Base-by-base conservation (phyloP, 106 monocot genomes). In the Gastrodia elata region DNA sequence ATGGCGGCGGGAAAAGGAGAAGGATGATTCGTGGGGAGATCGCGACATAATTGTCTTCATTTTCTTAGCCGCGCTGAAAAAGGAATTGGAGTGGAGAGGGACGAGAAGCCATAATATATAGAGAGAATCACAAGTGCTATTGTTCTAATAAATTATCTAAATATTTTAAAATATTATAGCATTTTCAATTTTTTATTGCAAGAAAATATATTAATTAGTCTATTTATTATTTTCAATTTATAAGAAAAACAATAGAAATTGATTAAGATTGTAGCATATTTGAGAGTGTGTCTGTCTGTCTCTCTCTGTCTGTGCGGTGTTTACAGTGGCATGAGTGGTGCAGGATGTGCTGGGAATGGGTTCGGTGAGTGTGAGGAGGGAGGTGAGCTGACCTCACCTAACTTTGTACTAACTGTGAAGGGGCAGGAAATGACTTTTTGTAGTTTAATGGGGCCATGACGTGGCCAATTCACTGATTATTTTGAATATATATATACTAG, bases 1-100 rank as follows among this genome's bases (percentile, higher is more conserved):
- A 68, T 88, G 81, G 30, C 84, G 76, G 48, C 74, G 75, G 34
- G 87, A 88, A 81, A 88, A 88, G 82, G 84, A 88, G 77, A 84
- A 72, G 70, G 84, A 83, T 0, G 83, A 75, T 15, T 85, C 81
- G 18, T 82, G 78, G 24, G 82, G 79, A 27, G 79, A 82, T 69
- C 79, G 79, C 27, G 77, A 74, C 82, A 80, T 76, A 39, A 83
- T 83, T 18, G 71, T 72, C 71, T 71, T 83, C 83, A 83, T 83
- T 33, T 69, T n/a, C n/a, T n/a, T n/a, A n/a, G n/a, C n/a, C n/a
- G n/a, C n/a, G n/a, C n/a, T n/a, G 38, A 6, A 6, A n/a, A 38
- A 22, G 22, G 38, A 38, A 68, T 18, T 38, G 39, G 69, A 38
- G 11, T 69, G 15, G n/a, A 67, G 67, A 38, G 37, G 67, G 16